These are phyloP conservation scores for Gillenia trifoliata DNA, from an alignment of 306 rosid species.

Conservation along the genomic window DNA sequence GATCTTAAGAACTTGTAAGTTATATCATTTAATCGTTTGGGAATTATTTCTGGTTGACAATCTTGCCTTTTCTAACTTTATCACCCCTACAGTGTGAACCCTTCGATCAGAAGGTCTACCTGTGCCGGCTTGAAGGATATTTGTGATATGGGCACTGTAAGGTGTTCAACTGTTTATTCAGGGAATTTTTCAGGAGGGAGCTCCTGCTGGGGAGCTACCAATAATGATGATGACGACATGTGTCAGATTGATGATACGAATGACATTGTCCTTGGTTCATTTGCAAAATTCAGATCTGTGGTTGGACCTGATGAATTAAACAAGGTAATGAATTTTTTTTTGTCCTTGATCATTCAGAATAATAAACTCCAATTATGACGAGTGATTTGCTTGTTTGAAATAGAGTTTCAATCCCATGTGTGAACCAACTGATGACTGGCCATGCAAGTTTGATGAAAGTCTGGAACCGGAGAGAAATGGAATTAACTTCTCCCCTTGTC, in stretches of 20 bases:
- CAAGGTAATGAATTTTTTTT: conserved; percentile 42
- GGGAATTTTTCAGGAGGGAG: conserved; percentile 35
- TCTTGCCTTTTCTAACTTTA: conserved; percentile 18
- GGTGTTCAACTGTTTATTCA: conserved; percentile 49
- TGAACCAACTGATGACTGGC: conserved; percentile 71
- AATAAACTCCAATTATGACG: conserved; percentile 11
- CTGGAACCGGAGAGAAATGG: conserved; percentile 41
- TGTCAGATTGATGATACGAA: conserved; percentile 74
- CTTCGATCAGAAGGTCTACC: conserved; percentile 44
- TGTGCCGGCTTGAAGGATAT: conserved; percentile 69
- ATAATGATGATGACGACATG: conserved; percentile 67
- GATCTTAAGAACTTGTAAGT: conserved; percentile 62
- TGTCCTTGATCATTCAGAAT: conserved; percentile 23
- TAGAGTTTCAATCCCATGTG: conserved; percentile 84
- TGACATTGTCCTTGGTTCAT: conserved; percentile 45
- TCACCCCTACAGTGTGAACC: conserved; percentile 42
- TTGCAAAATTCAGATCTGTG: conserved; percentile 43
- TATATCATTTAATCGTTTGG: conserved; percentile 15
- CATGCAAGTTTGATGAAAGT: conserved; percentile 51
- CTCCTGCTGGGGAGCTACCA: conserved; percentile 46
- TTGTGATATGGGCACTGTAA: conserved; percentile 59
- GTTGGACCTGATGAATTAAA: conserved; percentile 43
- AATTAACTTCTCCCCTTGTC: conserved; percentile 36
- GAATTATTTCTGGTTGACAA: conserved; percentile 13
- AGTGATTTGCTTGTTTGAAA: conserved; percentile 24